Base-by-base conservation (phyloP, 495 filamentous ascomycete species). In the Penicillium cosmopolitanum region DNA sequence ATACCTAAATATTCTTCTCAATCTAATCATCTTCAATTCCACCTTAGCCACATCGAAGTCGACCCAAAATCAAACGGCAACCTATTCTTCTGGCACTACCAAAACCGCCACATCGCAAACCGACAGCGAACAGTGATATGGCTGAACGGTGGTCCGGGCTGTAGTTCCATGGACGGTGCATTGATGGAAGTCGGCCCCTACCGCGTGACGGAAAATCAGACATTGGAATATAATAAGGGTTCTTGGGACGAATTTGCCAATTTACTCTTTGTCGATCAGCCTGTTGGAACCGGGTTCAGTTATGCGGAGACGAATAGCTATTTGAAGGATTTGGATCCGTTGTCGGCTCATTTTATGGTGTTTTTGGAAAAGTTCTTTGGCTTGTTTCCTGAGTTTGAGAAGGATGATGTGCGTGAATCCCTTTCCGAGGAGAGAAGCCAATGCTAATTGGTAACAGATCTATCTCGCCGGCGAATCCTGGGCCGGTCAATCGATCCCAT, bases 161-260 rank as follows among this genome's bases (percentile, higher is more conserved):
- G 95, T 72, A 96, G 92, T 72, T 96, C 92, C 13, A 93, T 96
- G 85, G 95, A 98, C 67, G 95, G 95, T 52, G 92, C 94, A 23
- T 69, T 98, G 78, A 98, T 98, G 95, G 95, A 98, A 70, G 86
- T 98, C 61, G 95, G 95, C 0, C 95, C 95, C 1, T 98, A 97
- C 69, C 82, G 95, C 55, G 70, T 98, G 40, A 89, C 90, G 65
- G 86, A 96, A 58, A 81, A 93, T 51, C 77, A 85, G 11, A 88
- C 82, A 0, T 75, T 98, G 42, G 78, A 81, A 56, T 91, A 93
- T 65, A 98, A 97, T 66, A 83, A 90, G 25, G 95, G 96, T 4
- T 90, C 91, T 3, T 98, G 95, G 95, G 88, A 96, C 72, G 96
- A 98, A 75, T 98, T 98, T 66, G 92, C 95, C 55, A 97, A 98